A percentile compares a stretch with the other conserved stretches of the same genome.
Conservation (phyloP, 495 filamentous ascomycete genomes). For the Neurospora cerealis region DNA sequence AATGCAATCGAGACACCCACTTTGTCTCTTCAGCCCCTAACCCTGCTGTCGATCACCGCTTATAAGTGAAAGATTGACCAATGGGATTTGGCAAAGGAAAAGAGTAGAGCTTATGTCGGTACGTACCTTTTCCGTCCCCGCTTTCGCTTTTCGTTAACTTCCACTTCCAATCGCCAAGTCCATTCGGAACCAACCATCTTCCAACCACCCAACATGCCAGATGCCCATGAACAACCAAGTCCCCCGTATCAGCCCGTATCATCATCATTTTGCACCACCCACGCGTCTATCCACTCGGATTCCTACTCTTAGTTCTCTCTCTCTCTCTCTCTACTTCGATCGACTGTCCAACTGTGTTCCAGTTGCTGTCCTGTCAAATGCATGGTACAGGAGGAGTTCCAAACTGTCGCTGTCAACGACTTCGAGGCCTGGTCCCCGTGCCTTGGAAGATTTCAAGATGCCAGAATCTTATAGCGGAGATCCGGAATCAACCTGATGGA, state of each 20-base stretch:
- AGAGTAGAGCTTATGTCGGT: rapidly evolving
- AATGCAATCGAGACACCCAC: not conserved
- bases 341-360: not conserved
- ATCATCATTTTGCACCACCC: not conserved
- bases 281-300: not conserved
- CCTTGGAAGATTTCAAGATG: too few relatives aligned
- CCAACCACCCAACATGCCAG: not conserved
- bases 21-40: not conserved
- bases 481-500: not conserved
- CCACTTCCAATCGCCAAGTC: not conserved
- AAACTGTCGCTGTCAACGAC: too few relatives aligned
- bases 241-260: not conserved
- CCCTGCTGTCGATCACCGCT: not conserved
- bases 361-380: not conserved
- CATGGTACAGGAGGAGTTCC: not conserved
- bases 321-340: not conserved
- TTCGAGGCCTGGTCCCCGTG: too few relatives aligned
- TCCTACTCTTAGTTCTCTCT: not conserved
- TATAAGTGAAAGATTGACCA: not conserved
- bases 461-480: too few relatives aligned
- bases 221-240: not conserved
- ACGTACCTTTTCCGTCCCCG: not conserved
- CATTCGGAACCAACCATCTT: not conserved
- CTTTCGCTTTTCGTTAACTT: not conserved
- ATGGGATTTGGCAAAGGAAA: rapidly evolving